Base-by-base conservation (phyloP, 352 stramenopile genomes). In the Peronospora destructor region DNA sequence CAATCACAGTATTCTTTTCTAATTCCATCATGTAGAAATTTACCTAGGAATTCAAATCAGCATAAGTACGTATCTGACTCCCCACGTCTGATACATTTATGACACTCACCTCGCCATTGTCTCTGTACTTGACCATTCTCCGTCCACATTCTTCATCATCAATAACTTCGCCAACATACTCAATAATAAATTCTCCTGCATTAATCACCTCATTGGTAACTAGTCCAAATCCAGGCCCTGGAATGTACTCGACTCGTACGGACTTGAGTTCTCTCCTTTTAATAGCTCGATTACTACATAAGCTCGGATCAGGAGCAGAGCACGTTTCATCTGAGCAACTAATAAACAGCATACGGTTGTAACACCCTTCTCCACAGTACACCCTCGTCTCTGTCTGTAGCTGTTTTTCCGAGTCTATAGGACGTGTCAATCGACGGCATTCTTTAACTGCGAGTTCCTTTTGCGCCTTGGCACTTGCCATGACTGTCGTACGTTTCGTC, bases 141-240 rank as follows among this genome's bases (percentile, higher is more conserved):
- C 71, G 66, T 40, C 80, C 73, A 54, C 68, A 84, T 57, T 95
- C 84, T 34, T 76, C 59, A 49, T 96, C 85, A 50, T 95, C 81
- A 59, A 97, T 94, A 13, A 97, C 82, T 72, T 97, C 87, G 16
- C 91, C 91, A 2, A 95, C 77, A 63, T 97, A 97, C 66, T 97
- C 91, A 60, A 94, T 85, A n/a, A 97, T 76, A 14, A 97, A 88
- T 41, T 93, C 79, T 19, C 77, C 76, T 0, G 75, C 67, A n/a
- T 79, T 61, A 8, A 97, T 85, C 26, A 53, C 49, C 28, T 94
- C 80, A 10, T 91, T 69, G 4, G 83, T 69, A 17, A 96, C 65
- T 8, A 97, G 73, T 21, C 91, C 91, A 66, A 95, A 97, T 38
- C 91, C 91, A 36, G 86, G 88, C 1, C 85, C 87, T n/a, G 61